A percentile compares a stretch with the other conserved stretches of the same genome.
phyloP scores from a whole-genome alignment of 306 rosid genomes.

The Luffa acutangula region DNA sequence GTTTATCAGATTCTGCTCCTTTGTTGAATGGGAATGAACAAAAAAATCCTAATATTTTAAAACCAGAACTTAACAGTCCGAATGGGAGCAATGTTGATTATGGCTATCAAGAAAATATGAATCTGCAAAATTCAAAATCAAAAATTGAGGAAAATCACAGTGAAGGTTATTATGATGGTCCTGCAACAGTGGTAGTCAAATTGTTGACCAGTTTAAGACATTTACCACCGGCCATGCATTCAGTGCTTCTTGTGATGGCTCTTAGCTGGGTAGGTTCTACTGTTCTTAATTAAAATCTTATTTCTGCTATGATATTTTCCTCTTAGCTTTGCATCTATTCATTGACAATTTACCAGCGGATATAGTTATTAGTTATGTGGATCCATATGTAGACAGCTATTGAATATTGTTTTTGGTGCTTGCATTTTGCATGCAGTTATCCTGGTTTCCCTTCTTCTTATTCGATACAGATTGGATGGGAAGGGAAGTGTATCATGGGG shows the following conservation, averaged over 20 bases:
- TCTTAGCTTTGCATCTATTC: background rate
- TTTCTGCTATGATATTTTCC: background rate
- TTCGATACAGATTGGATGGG: slow-evolving; percentile 99
- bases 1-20: slow-evolving; percentile 68
- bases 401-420: slow-evolving; percentile 8
- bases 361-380: slow-evolving; percentile 7
- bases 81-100: slow-evolving; percentile 23
- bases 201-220: slow-evolving; percentile 88
- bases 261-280: slow-evolving; percentile 75
- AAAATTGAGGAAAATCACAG: slow-evolving; percentile 37
- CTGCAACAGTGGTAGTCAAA: slow-evolving; percentile 88
- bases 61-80: slow-evolving; percentile 24
- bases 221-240: slow-evolving; percentile 95
- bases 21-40: slow-evolving; percentile 57
- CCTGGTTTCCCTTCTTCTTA: slow-evolving; percentile 98
- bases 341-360: background rate
- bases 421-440: slow-evolving; percentile 42
- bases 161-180: slow-evolving; percentile 59
- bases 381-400: slow-evolving; percentile 16
- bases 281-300: background rate
- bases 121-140: slow-evolving; percentile 26
- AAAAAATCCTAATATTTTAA: slow-evolving; percentile 36
- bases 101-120: slow-evolving; percentile 27
- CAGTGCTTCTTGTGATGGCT: slow-evolving; percentile 95
- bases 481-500: slow-evolving; percentile 95